phyloP scores from a whole-genome alignment of 2,329 filamentous ascomycete genomes.

The Emergomyces africanus region DNA sequence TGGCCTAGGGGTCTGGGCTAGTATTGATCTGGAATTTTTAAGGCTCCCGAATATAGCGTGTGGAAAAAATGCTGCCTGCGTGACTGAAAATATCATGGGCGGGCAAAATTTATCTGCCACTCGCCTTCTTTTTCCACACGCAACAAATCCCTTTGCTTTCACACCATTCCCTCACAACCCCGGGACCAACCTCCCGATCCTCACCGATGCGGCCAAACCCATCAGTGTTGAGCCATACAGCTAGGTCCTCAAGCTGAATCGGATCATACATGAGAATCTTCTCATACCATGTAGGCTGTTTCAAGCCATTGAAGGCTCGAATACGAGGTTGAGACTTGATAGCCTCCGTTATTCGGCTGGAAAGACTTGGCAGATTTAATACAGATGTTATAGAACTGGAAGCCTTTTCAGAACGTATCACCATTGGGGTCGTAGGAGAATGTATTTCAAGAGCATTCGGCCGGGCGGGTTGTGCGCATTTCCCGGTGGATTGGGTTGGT shows the following conservation, averaged over 20 bases:
- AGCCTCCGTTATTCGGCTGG: conserved; percentile 35
- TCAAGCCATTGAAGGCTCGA: conserved; percentile 24
- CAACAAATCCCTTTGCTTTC: conserved; percentile 78
- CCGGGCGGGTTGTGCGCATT: background rate
- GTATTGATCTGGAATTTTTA: too few species aligned
- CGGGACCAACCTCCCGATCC: conserved; percentile 50
- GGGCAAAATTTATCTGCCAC: background rate
- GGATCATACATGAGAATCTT: conserved; percentile 92
- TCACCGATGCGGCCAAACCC: conserved; percentile 50
- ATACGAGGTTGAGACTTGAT: conserved; percentile 31
- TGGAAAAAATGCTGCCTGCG: background rate
- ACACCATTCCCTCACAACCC: conserved; percentile 77
- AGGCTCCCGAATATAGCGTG: too few species aligned
- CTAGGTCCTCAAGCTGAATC: conserved; percentile 73
- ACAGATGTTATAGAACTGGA: conserved; percentile 1
- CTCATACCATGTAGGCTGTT: conserved; percentile 62
- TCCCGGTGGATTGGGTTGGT: background rate
- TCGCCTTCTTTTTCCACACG: conserved; percentile 47
- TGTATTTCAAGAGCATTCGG: background rate
- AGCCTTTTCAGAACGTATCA: conserved; percentile 9
- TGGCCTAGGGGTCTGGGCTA: too few species aligned
- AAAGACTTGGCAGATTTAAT: conserved; percentile 26
- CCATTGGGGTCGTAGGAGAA: conserved; percentile 6
- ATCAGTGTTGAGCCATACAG: conserved; percentile 67
- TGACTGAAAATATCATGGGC: background rate